Base-by-base conservation (phyloP, 257 asterid species). In the Cruciata laevipes region DNA sequence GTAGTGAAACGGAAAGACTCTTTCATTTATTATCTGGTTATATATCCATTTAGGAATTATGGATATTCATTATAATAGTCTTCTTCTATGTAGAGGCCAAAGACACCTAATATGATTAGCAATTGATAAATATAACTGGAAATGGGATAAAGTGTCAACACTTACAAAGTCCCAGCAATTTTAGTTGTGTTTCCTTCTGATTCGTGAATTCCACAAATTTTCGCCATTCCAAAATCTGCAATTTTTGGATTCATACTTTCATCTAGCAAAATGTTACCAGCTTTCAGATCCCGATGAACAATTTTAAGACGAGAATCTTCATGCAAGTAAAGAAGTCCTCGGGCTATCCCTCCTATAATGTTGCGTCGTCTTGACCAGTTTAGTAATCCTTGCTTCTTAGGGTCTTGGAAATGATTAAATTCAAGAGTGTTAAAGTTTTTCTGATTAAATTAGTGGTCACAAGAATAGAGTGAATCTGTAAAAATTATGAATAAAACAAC, bases 201-300 rank as follows among this genome's bases (percentile, higher is more conserved):
- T 69, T 77, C 61, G 44, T 73, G 73, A 7, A 20, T 16, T 2
- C 40, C 65, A 24, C 60, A 73, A 30, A 77, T n/a, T 18, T 69
- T 69, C 3, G 81, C 81, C 75, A 69, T 64, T 42, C 78, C 78
- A 66, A 77, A 77, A 40, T 77, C 78, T 23, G 78, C 61, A n/a
- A 77, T 73, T 51, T 77, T 77, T 10, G 81, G 63, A 3, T 73
- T 64, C 78, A 77, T 69, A 10, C 63, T 66, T 33, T 4, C 10
- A 18, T 74, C 82, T 5, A 78, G 71, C 9, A 78, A 38, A 20
- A 78, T 47, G n/a, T 71, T 78, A 23, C 81, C 52, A 1, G 75
- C 81, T 60, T 76, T 77, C 11, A 77, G 69, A 52, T 77, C 74
- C 10, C 75, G 72, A 38, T 76, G 77, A 16, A 72, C 23, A 17